These are phyloP conservation scores for Senna siamea DNA, from an alignment of 306 rosid species.

Conservation along the genomic window DNA sequence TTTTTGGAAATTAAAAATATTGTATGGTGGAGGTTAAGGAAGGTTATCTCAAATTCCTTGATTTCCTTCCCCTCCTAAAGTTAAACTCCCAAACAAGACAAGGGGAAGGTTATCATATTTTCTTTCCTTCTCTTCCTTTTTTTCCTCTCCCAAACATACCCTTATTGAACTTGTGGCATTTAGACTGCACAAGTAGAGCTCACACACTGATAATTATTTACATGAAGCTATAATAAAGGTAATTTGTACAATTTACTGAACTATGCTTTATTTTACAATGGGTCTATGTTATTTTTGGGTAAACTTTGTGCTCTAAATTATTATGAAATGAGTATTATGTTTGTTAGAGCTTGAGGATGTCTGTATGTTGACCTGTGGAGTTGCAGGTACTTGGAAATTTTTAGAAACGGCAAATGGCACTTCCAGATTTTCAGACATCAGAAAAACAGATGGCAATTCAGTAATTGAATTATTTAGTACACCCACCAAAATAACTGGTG, in stretches of 20 bases:
- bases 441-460: slow-evolving; percentile 77
- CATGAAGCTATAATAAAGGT: not conserved
- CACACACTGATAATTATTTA: not conserved
- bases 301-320: too few relatives aligned
- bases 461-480: slow-evolving; percentile 81
- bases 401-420: slow-evolving; percentile 70
- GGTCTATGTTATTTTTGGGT: too few relatives aligned
- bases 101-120: too few relatives aligned
- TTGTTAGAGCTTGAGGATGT: slow-evolving; percentile 25
- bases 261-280: too few relatives aligned
- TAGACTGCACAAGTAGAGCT: slow-evolving; percentile 6
- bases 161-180: slow-evolving; percentile 25
- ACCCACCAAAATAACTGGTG: slow-evolving; percentile 91
- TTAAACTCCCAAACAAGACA: too few relatives aligned
- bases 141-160: too few relatives aligned
- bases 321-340: too few relatives aligned
- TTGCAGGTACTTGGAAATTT: slow-evolving; percentile 86
- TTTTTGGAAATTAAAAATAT: too few relatives aligned
- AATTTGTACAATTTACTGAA: slow-evolving; percentile 19
- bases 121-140: too few relatives aligned
- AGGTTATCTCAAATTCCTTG: too few relatives aligned
- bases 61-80: too few relatives aligned
- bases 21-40: too few relatives aligned
- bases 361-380: slow-evolving; percentile 37
- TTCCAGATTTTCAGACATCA: slow-evolving; percentile 79